Percentiles rank a stretch among this genome's conserved stretches.
These are phyloP conservation scores for Diaporthe sp. DNA, from an alignment of 2,329 filamentous ascomycete genomes.

Conservation along the genomic window DNA sequence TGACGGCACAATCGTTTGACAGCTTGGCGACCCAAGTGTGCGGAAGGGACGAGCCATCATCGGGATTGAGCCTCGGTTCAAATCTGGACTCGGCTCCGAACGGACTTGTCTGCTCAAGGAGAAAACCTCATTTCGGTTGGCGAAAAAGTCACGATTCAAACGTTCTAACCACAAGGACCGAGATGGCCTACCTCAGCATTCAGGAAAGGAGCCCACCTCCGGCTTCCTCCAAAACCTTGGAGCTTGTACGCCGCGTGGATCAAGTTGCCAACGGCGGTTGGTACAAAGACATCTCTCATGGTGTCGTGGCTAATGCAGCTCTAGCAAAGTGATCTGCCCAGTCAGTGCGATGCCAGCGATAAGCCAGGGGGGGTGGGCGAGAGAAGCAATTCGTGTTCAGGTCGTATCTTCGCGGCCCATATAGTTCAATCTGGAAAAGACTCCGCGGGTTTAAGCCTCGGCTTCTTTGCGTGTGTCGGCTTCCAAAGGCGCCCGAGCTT, in stretches of 20 bases:
- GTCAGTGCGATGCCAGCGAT: not conserved
- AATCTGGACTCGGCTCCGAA: constrained; percentile 9
- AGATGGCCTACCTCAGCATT: not conserved
- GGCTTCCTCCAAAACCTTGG: not conserved
- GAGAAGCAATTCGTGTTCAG: constrained; percentile 16
- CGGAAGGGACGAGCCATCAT: not conserved
- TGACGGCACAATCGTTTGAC: constrained; percentile 7
- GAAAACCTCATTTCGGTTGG: constrained; percentile 10
- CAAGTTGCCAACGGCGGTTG: not conserved
- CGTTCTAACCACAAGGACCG: not conserved
- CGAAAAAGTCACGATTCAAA: constrained; percentile 1
- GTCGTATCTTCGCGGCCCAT: not conserved
- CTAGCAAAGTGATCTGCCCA: not conserved
- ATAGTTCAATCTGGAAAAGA: constrained; percentile 7
- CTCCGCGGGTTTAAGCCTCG: constrained; percentile 10
- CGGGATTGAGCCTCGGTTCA: not conserved
- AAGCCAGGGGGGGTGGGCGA: not conserved
- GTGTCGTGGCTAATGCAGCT: not conserved
- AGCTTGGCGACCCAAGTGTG: not conserved
- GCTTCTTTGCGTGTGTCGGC: not conserved
- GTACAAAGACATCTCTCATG: not conserved
- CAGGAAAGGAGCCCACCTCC: not conserved
- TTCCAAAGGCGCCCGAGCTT: constrained; percentile 9
- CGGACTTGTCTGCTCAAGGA: not conserved
- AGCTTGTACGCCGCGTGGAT: not conserved